Evolutionary conservation across 1,284 basidiomycete genomes (phyloP), one percentile per base, ranked within the genome.

Genomic region (Pascua sp.): DNA sequence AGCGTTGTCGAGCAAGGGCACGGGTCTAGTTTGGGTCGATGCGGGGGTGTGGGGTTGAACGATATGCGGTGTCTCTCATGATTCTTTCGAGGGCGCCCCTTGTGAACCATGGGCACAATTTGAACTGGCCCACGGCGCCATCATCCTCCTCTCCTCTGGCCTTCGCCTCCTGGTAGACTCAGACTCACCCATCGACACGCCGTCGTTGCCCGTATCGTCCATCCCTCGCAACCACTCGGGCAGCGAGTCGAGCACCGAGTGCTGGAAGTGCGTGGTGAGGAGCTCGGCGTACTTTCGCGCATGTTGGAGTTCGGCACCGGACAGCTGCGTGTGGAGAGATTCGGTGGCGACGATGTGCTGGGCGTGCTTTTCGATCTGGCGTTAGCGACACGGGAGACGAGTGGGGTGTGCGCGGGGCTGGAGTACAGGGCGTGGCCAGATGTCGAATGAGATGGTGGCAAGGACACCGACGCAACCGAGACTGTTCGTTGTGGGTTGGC

Each of bases 301-400:
- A 75, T 92, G 88, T 40, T 85, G 83, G 11, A 88, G 82, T 72
- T 95, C 91, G 15, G 86, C 85, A 41, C 85, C 84, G 0, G 90
- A 91, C 47, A 94, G 77, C 42, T 84, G 82, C 13, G 80, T 81
- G 65, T 92, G 90, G 1, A 88, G 72, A 7, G 84, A 84, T 0
- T 85, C 84, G 17, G 84, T 85, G 5, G 81, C 78, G 18, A 83
- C 83, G 44, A 96, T 88, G 66, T 86, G 85, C 41, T 88, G 84
- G 15, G 90, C 86, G 70, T 85, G 90, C 71, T 86, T 88, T 75
- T 95, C 92, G 54, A 94, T 89, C 91, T 95, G 53, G 16, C 15
- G 49, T 51, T 17, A 56, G 52, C 24, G 18, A 36, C 15, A 10
- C 10, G 24, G 7, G 24, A 32, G 24, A 32, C 24, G 24, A 12